Percentiles rank a stretch among this genome's conserved stretches.
Conservation (phyloP, 805 yeast genomes). For the Candida corydali region DNA sequence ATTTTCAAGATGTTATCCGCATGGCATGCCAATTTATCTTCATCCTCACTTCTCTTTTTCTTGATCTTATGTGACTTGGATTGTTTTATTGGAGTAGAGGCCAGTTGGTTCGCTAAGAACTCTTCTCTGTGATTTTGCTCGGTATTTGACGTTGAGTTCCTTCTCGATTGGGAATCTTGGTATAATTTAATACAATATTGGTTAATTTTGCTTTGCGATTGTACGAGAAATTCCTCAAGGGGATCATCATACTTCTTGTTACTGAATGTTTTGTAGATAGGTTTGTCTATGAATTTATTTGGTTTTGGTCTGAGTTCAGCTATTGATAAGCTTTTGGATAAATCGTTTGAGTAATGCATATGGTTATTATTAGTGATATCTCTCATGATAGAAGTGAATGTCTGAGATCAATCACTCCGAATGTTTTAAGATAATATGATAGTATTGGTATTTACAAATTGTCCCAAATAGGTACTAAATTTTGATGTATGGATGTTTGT, state of each 20-base stretch:
- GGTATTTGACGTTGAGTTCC: neutral
- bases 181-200: neutral
- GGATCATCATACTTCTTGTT: neutral
- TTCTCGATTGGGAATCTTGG: neutral
- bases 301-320: constrained; percentile 1
- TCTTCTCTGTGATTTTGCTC: neutral
- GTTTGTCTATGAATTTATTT: neutral
- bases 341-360: neutral
- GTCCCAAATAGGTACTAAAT: neutral
- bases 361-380: neutral
- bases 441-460: constrained; percentile 1
- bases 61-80: neutral
- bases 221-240: neutral
- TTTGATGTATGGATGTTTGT: constrained; percentile 3
- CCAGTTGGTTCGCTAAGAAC: neutral
- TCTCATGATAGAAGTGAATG: constrained; percentile 1
- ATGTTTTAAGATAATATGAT: no score
- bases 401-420: no score
- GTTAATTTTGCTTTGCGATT: neutral
- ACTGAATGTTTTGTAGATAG: constrained; percentile 2
- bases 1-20: constrained; percentile 43
- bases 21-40: constrained; percentile 42
- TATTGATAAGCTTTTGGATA: neutral
- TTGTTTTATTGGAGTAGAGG: constrained; percentile 2
- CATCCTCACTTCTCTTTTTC: constrained; percentile 4